Percentiles rank a stretch among this genome's conserved stretches.
phyloP scores from a whole-genome alignment of 2,329 filamentous ascomycete species.

The Pseudogymnoascus pannorum region DNA sequence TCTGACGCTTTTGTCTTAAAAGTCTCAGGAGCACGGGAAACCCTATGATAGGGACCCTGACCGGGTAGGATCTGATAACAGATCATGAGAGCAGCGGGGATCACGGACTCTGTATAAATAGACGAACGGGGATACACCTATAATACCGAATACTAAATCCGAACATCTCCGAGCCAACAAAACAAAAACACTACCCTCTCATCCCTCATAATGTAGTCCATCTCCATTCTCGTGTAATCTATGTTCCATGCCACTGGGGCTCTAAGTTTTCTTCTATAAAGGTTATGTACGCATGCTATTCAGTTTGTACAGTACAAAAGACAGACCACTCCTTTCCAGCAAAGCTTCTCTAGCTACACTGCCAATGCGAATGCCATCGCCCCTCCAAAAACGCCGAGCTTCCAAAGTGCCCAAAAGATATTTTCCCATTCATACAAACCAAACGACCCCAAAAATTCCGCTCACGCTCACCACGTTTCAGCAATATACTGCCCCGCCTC shows the following conservation, averaged over 20 bases:
- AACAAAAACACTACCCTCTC: background rate
- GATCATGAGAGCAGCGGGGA: background rate
- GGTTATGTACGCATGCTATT: background rate
- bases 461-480: conserved; percentile 54
- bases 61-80: background rate
- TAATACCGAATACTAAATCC: no score
- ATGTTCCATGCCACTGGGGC: background rate
- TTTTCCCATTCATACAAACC: background rate
- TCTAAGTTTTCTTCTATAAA: background rate
- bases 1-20: background rate
- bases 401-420: background rate
- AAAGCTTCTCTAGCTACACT: background rate
- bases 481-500: conserved; percentile 93
- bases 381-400: background rate
- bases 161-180: no score
- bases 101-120: background rate
- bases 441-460: conserved; percentile 36
- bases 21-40: background rate
- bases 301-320: background rate
- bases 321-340: background rate
- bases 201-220: background rate
- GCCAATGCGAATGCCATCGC: background rate
- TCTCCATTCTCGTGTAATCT: background rate
- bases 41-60: background rate
- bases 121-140: background rate